Conservation (phyloP, 2,329 filamentous ascomycete genomes). For the Colletotrichum australisinense region DNA sequence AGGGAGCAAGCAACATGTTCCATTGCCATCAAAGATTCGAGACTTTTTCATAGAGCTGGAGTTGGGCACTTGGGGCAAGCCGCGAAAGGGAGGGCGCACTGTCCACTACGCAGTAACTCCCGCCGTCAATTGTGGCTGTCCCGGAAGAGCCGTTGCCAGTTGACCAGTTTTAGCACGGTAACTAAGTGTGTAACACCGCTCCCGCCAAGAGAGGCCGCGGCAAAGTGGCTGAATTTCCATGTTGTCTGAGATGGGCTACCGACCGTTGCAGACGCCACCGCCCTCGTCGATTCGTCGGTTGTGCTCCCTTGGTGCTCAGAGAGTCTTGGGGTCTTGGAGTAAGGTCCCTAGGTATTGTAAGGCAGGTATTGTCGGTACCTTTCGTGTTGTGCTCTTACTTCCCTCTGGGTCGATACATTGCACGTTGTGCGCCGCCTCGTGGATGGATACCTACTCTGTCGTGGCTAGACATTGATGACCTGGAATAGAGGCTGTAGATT, state of each 20-base stretch:
- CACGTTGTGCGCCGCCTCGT: background rate
- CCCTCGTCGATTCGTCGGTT: background rate
- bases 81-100: background rate
- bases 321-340: background rate
- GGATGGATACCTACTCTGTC: background rate
- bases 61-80: background rate
- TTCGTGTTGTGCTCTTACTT: background rate
- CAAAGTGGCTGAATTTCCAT: background rate
- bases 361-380: background rate
- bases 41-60: background rate
- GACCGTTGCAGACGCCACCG: background rate
- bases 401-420: background rate
- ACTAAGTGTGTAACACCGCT: too few species aligned
- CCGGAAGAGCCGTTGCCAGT: background rate
- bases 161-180: background rate
- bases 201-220: background rate
- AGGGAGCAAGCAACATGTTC: background rate
- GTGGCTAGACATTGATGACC: too few species aligned
- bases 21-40: background rate
- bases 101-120: background rate
- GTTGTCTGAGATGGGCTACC: constrained; percentile 4
- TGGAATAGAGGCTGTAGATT: background rate
- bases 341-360: too few species aligned
- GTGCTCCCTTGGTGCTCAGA: background rate
- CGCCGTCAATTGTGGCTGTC: background rate